A percentile compares a stretch with the other conserved stretches of the same genome.
Evolutionary conservation across 2,329 filamentous ascomycete genomes (phyloP).

Genomic region (Arthroderma sp.): DNA sequence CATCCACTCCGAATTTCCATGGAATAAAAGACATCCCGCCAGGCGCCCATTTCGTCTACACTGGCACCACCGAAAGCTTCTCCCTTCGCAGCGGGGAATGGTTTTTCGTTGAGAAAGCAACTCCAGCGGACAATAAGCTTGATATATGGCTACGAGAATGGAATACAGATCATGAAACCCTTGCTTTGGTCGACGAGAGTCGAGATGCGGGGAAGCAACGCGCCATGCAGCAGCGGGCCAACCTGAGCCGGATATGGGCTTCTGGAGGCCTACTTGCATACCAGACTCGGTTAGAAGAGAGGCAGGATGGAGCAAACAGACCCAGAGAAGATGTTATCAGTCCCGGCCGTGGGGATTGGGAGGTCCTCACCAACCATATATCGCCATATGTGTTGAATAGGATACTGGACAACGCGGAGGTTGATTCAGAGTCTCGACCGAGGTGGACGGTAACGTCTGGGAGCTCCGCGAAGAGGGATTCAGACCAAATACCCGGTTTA

Average conservation of each 20-base stretch:
- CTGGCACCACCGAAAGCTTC: constrained; percentile 42
- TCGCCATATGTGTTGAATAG: constrained; percentile 36
- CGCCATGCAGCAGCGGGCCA: constrained; percentile 40
- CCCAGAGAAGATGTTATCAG: constrained; percentile 9
- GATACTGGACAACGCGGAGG: constrained; percentile 32
- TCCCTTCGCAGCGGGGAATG: constrained; percentile 50
- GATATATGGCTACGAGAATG: constrained; percentile 45
- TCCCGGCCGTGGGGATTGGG: constrained; percentile 36
- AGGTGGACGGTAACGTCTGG: constrained; percentile 45
- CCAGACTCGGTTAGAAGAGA: constrained; percentile 19
- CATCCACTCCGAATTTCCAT: constrained; percentile 46
- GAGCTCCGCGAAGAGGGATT: constrained; percentile 42
- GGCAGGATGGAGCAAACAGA: constrained; percentile 16
- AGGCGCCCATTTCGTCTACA: constrained; percentile 51
- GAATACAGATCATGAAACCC: constrained; percentile 27
- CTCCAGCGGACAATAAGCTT: constrained; percentile 13
- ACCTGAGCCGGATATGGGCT: constrained; percentile 44
- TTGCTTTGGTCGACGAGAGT: constrained; percentile 20
- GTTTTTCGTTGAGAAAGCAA: constrained; percentile 36
- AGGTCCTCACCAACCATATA: constrained; percentile 38
- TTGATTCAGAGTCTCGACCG: constrained; percentile 22
- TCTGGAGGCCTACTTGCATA: constrained; percentile 33
- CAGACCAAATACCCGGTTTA: constrained; percentile 49
- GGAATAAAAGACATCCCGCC: constrained; percentile 46
- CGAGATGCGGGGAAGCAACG: constrained; percentile 32